Percentiles rank a stretch among this genome's conserved stretches.
These are phyloP conservation scores for Hydrangea macrophylla DNA, from an alignment of 148 eudicot genomes.

Conservation along the genomic window DNA sequence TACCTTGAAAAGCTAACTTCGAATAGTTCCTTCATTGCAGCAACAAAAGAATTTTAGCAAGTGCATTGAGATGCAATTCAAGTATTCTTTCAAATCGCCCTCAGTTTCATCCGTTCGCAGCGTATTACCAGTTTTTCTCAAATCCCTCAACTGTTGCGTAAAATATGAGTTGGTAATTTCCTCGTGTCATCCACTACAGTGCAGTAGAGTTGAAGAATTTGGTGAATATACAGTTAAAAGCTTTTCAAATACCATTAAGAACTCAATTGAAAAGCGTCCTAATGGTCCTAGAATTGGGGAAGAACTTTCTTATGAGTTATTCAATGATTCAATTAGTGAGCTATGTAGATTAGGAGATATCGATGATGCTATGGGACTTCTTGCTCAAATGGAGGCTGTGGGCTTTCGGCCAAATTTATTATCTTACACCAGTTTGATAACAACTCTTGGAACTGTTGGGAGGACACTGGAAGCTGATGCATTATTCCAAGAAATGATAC, in stretches of 20 bases:
- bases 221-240: neutral
- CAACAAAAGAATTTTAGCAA: neutral
- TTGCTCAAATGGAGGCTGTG: slow-evolving; percentile 76
- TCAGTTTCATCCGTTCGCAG: slow-evolving; percentile 7
- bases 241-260: slow-evolving; percentile 8
- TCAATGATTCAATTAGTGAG: slow-evolving; percentile 40
- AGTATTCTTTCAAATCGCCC: neutral
- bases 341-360: slow-evolving; percentile 45
- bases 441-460: slow-evolving; percentile 59
- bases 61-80: slow-evolving; percentile 8
- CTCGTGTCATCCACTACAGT: neutral
- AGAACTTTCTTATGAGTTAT: slow-evolving; percentile 54
- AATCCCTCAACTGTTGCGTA: neutral
- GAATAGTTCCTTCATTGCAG: neutral
- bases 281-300: slow-evolving; percentile 15
- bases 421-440: slow-evolving; percentile 52
- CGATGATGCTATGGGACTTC: slow-evolving; percentile 54
- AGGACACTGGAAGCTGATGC: slow-evolving; percentile 86
- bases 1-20: neutral
- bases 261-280: slow-evolving; percentile 20
- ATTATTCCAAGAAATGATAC: slow-evolving; percentile 67
- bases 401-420: slow-evolving; percentile 44
- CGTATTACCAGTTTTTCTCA: slow-evolving; percentile 6
- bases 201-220: neutral
- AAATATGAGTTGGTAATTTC: neutral